Conservation (phyloP, 192 early-diverging fungal species). For the Coemansia sp. region DNA sequence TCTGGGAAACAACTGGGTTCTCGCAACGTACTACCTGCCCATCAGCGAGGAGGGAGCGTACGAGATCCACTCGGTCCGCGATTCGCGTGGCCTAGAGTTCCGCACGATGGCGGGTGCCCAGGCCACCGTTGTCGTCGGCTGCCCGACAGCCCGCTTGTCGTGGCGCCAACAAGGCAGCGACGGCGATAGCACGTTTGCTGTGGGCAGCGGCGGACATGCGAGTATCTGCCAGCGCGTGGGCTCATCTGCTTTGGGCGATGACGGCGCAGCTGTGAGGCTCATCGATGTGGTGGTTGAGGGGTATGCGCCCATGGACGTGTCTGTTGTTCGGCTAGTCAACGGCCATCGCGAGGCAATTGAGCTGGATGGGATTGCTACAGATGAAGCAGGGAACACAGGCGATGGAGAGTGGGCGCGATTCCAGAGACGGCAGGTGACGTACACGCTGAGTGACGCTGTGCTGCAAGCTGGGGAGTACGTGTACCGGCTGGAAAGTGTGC, state of each 20-base stretch:
- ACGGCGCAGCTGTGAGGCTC: conserved; percentile 6
- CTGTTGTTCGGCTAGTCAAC: conserved; percentile 44
- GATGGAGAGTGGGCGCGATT: conserved; percentile 28
- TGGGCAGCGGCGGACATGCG: conserved; percentile 46
- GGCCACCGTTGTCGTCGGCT: conserved; percentile 41
- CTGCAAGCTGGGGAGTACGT: conserved; percentile 50
- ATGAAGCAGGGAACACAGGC: not conserved
- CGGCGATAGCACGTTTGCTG: conserved; percentile 25
- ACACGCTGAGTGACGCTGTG: conserved; percentile 48
- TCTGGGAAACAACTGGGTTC: conserved; percentile 38
- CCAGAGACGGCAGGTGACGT: conserved; percentile 18
- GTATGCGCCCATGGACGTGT: conserved; percentile 48
- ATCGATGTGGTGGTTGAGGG: conserved; percentile 46
- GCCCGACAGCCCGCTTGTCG: conserved; percentile 40
- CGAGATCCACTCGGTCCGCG: conserved; percentile 41
- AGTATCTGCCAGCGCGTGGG: conserved; percentile 50
- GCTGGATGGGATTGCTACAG: conserved; percentile 17
- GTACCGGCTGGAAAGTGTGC: conserved; percentile 44
- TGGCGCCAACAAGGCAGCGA: conserved; percentile 19
- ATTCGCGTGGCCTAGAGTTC: conserved; percentile 48
- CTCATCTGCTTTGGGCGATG: not conserved
- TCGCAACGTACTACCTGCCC: conserved; percentile 47
- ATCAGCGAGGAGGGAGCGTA: conserved; percentile 42
- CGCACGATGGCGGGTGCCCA: conserved; percentile 36
- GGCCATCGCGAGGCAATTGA: conserved; percentile 48